phyloP scores from a whole-genome alignment of 805 yeast genomes.

The Candida ortonii region DNA sequence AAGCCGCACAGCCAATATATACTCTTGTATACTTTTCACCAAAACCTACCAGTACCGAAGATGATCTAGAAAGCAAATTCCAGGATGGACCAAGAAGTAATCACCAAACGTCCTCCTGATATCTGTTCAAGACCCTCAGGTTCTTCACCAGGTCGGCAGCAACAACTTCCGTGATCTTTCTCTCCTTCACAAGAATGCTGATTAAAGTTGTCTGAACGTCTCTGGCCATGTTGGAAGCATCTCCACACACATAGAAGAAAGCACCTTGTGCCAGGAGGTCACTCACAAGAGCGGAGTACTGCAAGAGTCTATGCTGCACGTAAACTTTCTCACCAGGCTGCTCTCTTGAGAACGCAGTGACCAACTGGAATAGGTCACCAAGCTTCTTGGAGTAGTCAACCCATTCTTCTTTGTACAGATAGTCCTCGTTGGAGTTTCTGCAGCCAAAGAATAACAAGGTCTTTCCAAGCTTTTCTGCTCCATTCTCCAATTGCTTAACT shows the following conservation, averaged over 20 bases:
- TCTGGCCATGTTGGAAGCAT: constrained; percentile 93
- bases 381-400: constrained; percentile 59
- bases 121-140: constrained; percentile 78
- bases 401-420: constrained; percentile 89
- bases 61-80: too few species aligned
- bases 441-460: constrained; percentile 83
- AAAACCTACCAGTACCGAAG: too few species aligned
- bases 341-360: constrained; percentile 87
- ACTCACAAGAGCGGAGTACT: constrained; percentile 51
- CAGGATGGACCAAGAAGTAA: too few species aligned
- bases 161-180: constrained; percentile 60
- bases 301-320: constrained; percentile 76
- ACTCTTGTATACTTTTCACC: too few species aligned
- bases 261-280: constrained; percentile 66
- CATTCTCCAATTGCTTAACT: constrained; percentile 48
- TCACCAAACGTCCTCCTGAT: constrained; percentile 98
- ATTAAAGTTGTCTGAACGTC: constrained; percentile 76
- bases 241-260: constrained; percentile 93
- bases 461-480: constrained; percentile 61
- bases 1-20: too few species aligned
- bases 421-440: constrained; percentile 76
- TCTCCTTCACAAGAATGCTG: constrained; percentile 57
- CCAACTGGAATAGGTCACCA: constrained; percentile 63
- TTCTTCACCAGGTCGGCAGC: constrained; percentile 78
- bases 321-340: constrained; percentile 60